A percentile compares a stretch with the other conserved stretches of the same genome.
Evolutionary conservation across 306 rosid genomes (phyloP).

Genomic region (Gastrolobium villosum): DNA sequence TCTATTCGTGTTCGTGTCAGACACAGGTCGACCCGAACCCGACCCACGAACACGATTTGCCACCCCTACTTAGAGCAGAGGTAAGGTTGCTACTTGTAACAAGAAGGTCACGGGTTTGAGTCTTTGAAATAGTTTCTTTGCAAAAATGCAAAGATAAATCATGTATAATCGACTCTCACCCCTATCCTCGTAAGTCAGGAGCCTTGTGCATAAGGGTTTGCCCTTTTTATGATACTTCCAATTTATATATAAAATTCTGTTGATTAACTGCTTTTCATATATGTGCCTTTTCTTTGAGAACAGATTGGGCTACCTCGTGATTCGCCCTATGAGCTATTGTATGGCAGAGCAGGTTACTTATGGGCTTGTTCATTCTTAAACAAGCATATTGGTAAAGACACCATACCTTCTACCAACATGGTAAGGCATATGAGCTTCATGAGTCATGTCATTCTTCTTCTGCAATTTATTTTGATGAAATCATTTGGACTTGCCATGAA

Average conservation of each 20-base stretch:
- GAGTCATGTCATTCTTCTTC: constrained; percentile 23
- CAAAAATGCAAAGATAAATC: too few relatives aligned
- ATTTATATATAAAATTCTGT: not conserved
- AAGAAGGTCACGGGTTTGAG: too few relatives aligned
- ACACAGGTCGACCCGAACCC: too few relatives aligned
- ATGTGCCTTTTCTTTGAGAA: constrained; percentile 41
- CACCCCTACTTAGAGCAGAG: too few relatives aligned
- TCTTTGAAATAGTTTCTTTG: too few relatives aligned
- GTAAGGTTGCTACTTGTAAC: too few relatives aligned
- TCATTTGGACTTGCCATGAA: not conserved
- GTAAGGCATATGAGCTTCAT: constrained; percentile 51
- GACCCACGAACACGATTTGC: too few relatives aligned
- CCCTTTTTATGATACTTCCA: constrained; percentile 33
- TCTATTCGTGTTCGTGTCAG: too few relatives aligned
- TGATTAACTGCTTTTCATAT: not conserved
- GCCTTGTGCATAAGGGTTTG: too few relatives aligned
- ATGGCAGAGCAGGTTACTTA: constrained; percentile 81
- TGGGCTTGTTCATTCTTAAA: constrained; percentile 90
- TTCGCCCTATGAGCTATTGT: constrained; percentile 78
- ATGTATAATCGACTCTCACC: too few relatives aligned
- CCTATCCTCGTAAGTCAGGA: too few relatives aligned
- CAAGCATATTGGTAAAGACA: constrained; percentile 68
- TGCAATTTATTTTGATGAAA: constrained; percentile 26
- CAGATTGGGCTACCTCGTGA: constrained; percentile 76
- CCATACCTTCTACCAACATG: constrained; percentile 57